phyloP scores from a whole-genome alignment of 352 stramenopile species.

The Globisporangium cystogenes region DNA sequence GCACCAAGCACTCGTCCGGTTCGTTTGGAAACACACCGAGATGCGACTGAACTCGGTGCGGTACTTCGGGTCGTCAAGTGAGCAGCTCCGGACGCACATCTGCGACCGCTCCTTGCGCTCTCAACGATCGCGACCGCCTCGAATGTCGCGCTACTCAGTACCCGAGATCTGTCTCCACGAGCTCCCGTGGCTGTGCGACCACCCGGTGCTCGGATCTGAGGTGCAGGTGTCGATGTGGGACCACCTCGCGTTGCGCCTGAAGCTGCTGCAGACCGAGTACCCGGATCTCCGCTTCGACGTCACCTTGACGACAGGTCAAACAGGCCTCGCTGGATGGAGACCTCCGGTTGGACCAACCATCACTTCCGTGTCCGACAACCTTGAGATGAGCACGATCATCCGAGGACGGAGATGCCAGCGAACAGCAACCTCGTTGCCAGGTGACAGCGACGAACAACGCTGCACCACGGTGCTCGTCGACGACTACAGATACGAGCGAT shows the following conservation, averaged over 20 bases:
- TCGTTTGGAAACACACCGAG: constrained; percentile 10
- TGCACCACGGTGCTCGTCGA: constrained; percentile 36
- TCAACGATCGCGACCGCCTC: too few relatives aligned
- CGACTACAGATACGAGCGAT: constrained; percentile 52
- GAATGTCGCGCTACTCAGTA: neutral
- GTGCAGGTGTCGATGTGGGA: constrained; percentile 19
- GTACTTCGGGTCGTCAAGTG: constrained; percentile 4
- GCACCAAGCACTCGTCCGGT: constrained; percentile 22
- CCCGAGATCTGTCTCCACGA: constrained; percentile 4
- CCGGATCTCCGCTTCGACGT: constrained; percentile 24
- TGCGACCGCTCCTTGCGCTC: constrained; percentile 19
- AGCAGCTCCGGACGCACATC: constrained; percentile 14
- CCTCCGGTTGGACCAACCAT: neutral
- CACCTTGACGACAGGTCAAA: constrained; percentile 17
- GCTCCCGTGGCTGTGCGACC: constrained; percentile 20
- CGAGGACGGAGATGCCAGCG: constrained; percentile 20
- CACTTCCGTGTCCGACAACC: constrained; percentile 6
- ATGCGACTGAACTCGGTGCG: constrained; percentile 26
- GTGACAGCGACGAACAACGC: neutral
- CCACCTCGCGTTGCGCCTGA: constrained; percentile 23
- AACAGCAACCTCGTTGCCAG: neutral
- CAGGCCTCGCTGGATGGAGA: constrained; percentile 11
- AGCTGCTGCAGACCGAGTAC: constrained; percentile 16
- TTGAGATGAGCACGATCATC: constrained; percentile 28
- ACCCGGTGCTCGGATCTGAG: constrained; percentile 14